Base-by-base conservation (phyloP, 2,329 filamentous ascomycete genomes). In the Colletotrichum viniferum region DNA sequence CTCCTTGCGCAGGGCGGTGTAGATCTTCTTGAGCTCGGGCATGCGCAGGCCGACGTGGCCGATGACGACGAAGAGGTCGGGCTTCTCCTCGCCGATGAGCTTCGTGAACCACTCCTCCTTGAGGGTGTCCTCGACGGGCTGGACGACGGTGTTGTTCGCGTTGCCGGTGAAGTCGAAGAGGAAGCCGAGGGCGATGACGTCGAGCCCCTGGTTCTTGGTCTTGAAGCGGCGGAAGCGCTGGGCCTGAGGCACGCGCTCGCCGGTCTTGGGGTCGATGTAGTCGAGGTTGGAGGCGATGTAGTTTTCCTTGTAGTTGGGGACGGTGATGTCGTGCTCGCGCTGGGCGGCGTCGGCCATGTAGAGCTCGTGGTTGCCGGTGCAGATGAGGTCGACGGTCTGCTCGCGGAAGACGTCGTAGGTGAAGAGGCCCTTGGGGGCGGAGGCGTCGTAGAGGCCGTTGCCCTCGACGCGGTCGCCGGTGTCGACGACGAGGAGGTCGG, bases 281-380 rank as follows among this genome's bases (percentile, higher is more conserved):
- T 99, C 96, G 36, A 99, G 89, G 79, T 99, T 99, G 2, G 96
- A 98, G 13, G 96, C 94, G 24, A 98, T 87, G 79, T 98, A 98
- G 74, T 90, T 93, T 48, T 92, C 91, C 71, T 91, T 91, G 85
- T 95, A 98, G 81, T 95, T 94, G 3, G 95, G 95, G 1, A 98
- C 94, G 0, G 95, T 98, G 69, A 91, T 90, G 71, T 92, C 88
- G 81, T 94, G 94, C 82, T 98, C 97, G 76, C 92, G 90, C 68
- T 94, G 91, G 24, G 95, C 94, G 1, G 96, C 94, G 77, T 93
- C 93, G 71, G 90, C 87, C 79, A 95, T 92, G 87, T 99, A 99
- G 14, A 99, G 90, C 86, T 99, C 97, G 86, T 99, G 97, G 81
- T 99, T 99, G 65, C 97, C 97, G 1, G 93, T 94, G 79, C 93